Evolutionary conservation across 306 rosid genomes (phyloP).

Genomic region (Malus sylvestris): DNA sequence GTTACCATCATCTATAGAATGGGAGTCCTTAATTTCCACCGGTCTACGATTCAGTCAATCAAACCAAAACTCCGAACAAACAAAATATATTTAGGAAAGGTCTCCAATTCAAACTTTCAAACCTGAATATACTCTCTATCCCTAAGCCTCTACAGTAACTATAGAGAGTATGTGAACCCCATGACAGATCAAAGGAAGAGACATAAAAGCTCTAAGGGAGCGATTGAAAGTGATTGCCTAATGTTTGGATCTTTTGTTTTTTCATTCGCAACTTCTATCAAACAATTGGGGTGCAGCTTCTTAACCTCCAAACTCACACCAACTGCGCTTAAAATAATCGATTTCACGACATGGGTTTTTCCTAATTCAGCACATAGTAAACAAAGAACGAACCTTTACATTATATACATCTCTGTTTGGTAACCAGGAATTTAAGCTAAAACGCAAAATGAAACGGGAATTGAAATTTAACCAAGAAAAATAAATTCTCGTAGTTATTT

Average conservation of each 20-base stretch:
- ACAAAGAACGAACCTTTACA: neutral
- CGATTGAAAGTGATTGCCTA: neutral
- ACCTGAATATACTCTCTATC: neutral
- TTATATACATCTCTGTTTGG: neutral
- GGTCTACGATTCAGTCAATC: neutral
- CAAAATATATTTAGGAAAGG: neutral
- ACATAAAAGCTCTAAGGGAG: neutral
- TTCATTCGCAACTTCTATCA: conserved; percentile 6
- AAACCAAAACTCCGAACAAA: neutral
- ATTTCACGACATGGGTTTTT: neutral
- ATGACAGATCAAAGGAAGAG: neutral
- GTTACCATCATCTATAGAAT: neutral
- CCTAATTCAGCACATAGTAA: neutral
- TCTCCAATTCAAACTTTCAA: neutral
- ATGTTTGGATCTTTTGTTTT: neutral
- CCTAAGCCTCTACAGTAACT: neutral
- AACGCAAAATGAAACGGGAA: neutral
- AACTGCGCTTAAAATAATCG: neutral
- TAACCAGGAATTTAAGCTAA: neutral
- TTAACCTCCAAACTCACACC: neutral
- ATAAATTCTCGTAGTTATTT: neutral
- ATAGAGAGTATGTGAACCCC: neutral
- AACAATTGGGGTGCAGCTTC: conserved; percentile 1
- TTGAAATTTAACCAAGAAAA: neutral
- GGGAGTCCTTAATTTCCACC: neutral